Conservation (phyloP, 768 basidiomycete species). For the Amanita fuliginea region DNA sequence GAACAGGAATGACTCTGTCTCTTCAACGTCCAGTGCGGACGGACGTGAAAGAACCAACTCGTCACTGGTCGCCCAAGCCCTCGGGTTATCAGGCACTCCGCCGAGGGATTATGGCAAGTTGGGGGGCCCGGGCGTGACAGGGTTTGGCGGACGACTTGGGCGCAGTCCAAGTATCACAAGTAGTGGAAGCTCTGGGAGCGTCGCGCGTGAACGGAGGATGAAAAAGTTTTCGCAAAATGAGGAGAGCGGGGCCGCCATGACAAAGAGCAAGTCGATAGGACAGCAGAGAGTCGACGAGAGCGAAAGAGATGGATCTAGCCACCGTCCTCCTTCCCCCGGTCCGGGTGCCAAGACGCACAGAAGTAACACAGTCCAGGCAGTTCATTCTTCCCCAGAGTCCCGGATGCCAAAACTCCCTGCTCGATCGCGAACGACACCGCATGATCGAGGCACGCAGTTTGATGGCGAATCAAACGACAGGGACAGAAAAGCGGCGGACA, state of each 20-base stretch:
- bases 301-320: neutral
- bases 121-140: slow-evolving; percentile 25
- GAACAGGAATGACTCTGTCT: slow-evolving; percentile 10
- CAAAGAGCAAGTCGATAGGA: slow-evolving; percentile 23
- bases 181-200: slow-evolving; percentile 20
- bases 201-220: slow-evolving; percentile 22
- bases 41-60: slow-evolving; percentile 20
- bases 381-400: slow-evolving; percentile 30
- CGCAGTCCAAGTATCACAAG: slow-evolving; percentile 20
- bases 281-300: slow-evolving; percentile 11
- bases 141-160: slow-evolving; percentile 14
- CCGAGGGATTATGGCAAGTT: slow-evolving; percentile 25
- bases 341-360: slow-evolving; percentile 22
- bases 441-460: neutral
- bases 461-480: slow-evolving; percentile 9
- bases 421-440: slow-evolving; percentile 40
- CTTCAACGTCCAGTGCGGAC: slow-evolving; percentile 2
- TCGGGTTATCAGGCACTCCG: slow-evolving; percentile 31
- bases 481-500: slow-evolving; percentile 14
- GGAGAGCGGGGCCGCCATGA: slow-evolving; percentile 9
- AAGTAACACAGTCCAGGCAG: slow-evolving; percentile 42
- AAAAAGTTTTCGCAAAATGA: slow-evolving; percentile 5
- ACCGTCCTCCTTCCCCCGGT: neutral
- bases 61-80: slow-evolving; percentile 28
- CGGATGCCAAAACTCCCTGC: slow-evolving; percentile 43